These are phyloP conservation scores for Phytophthora fragariae DNA, from an alignment of 352 stramenopile genomes.

Conservation along the genomic window DNA sequence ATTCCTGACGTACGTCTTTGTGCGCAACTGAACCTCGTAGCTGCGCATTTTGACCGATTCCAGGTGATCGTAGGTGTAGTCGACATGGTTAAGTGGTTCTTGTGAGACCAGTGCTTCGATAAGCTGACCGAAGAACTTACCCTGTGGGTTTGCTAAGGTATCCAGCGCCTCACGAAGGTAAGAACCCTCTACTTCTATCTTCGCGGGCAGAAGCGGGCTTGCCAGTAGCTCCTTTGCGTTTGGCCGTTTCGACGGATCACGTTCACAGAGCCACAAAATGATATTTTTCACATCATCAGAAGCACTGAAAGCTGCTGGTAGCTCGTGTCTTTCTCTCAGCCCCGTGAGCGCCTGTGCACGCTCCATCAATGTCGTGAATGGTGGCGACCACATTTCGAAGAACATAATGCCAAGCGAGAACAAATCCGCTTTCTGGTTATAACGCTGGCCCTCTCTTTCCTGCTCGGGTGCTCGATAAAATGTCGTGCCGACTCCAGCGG, in stretches of 20 bases:
- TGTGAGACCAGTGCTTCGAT: constrained; percentile 83
- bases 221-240: constrained; percentile 76
- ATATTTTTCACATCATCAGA: constrained; percentile 91
- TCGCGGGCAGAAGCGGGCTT: constrained; percentile 74
- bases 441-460: constrained; percentile 85
- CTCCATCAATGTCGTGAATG: constrained; percentile 93
- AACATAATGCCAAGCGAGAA: constrained; percentile 96
- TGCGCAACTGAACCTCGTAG: constrained; percentile 71
- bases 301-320: constrained; percentile 56
- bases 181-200: constrained; percentile 86
- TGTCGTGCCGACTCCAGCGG: constrained; percentile 94
- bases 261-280: constrained; percentile 87
- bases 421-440: constrained; percentile 95
- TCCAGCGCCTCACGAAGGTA: constrained; percentile 87
- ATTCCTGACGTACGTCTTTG: constrained; percentile 74
- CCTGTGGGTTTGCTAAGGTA: constrained; percentile 89
- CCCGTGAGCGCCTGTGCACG: constrained; percentile 78
- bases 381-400: constrained; percentile 96
- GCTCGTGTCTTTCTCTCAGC: constrained; percentile 76
- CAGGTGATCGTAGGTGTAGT: constrained; percentile 89
- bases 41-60: constrained; percentile 82
- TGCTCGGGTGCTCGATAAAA: constrained; percentile 97
- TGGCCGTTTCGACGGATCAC: constrained; percentile 70
- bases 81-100: constrained; percentile 78
- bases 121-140: constrained; percentile 90